These are phyloP conservation scores for Oryza meridionalis DNA, from an alignment of 176 grass and related monocot genomes.

Conservation along the genomic window DNA sequence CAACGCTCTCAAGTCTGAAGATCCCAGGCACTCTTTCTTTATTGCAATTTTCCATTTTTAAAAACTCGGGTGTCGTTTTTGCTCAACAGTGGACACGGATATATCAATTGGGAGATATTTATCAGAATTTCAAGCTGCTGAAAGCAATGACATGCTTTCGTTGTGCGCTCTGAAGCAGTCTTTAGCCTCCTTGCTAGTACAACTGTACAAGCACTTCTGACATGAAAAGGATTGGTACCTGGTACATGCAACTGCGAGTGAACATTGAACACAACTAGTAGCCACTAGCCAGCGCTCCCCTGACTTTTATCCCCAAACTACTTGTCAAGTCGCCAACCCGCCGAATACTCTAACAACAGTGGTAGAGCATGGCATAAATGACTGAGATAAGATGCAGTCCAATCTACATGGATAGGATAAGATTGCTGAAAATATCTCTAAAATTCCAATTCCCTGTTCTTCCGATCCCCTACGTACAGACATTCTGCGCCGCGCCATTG, in stretches of 20 bases:
- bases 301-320: not conserved
- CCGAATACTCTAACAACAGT: not conserved
- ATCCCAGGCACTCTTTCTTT: not conserved
- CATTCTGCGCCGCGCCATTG: not conserved
- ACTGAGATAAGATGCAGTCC: not conserved
- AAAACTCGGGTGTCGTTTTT: not conserved
- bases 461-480: not conserved
- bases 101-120: not conserved
- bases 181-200: not conserved
- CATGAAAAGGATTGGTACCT: not conserved
- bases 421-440: slow-evolving; percentile 14
- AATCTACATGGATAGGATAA: slow-evolving; percentile 14
- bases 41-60: not conserved
- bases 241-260: not conserved
- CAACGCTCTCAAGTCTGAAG: too few relatives aligned
- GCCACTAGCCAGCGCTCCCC: not conserved
- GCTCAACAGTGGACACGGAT: not conserved
- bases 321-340: slow-evolving; percentile 2
- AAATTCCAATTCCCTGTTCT: not conserved
- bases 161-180: not conserved
- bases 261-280: not conserved
- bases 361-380: not conserved
- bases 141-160: not conserved
- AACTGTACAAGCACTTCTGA: not conserved
- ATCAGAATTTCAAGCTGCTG: not conserved